Percentiles rank a stretch among this genome's conserved stretches.
Evolutionary conservation across 163 green algal species (phyloP).

Genomic region (Chlamydomonas reinhardtii): DNA sequence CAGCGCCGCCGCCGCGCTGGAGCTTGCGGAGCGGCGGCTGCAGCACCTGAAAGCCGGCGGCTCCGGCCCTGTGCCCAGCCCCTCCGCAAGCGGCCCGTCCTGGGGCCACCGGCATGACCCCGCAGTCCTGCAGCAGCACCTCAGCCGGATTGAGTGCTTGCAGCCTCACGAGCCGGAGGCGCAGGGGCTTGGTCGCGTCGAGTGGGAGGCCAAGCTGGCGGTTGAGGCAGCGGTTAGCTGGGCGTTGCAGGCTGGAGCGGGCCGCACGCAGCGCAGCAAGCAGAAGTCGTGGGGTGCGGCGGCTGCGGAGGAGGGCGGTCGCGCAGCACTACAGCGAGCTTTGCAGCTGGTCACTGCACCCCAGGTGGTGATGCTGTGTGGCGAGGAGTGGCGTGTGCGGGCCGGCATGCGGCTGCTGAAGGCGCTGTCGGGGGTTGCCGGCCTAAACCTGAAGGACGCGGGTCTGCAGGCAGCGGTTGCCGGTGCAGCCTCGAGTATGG

Average conservation of each 20-base stretch:
- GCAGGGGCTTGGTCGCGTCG: background rate
- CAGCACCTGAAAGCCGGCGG: background rate
- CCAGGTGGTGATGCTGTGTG: background rate
- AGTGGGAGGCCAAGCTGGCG: background rate
- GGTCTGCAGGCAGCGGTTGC: background rate
- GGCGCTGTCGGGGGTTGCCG: background rate
- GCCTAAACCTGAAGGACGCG: background rate
- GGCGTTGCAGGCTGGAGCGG: too few relatives aligned
- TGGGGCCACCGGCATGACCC: background rate
- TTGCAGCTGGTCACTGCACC: background rate
- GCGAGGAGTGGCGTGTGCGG: background rate
- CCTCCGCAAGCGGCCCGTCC: too few relatives aligned
- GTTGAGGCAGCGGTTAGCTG: too few relatives aligned
- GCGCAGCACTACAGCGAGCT: background rate
- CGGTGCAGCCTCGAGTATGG: background rate
- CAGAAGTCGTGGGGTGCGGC: too few relatives aligned
- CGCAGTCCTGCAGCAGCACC: too few relatives aligned
- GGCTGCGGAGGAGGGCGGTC: too few relatives aligned
- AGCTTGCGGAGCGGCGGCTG: background rate
- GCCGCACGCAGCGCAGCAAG: too few relatives aligned
- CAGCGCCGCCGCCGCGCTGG: background rate
- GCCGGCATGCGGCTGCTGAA: background rate
- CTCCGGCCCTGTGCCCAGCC: background rate
- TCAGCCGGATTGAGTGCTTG: background rate
- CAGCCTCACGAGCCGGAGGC: background rate